Evolutionary conservation across 345 rosid species (phyloP).

Genomic region (Cochlearia excelsa): DNA sequence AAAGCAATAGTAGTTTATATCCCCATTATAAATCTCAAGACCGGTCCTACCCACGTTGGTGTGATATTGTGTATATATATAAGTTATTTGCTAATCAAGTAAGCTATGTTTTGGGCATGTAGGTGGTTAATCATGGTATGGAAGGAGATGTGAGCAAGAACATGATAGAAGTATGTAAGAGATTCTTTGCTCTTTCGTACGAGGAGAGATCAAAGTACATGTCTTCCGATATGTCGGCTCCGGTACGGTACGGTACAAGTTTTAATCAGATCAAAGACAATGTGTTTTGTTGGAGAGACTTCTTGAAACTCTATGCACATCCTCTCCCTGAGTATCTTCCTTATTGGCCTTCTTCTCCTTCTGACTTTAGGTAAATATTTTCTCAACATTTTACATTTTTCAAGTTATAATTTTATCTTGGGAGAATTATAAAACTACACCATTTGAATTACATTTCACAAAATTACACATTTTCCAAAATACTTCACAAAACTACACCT

Average conservation of each 20-base stretch:
- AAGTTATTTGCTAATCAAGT: constrained; percentile 8
- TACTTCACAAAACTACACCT: background rate
- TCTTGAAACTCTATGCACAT: constrained; percentile 66
- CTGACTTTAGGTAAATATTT: constrained; percentile 56
- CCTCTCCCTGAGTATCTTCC: constrained; percentile 58
- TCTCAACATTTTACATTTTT: background rate
- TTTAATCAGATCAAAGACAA: constrained; percentile 78
- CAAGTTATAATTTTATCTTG: background rate
- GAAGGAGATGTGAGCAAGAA: constrained; percentile 43
- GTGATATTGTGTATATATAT: background rate
- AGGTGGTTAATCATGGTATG: constrained; percentile 85
- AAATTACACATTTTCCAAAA: no score
- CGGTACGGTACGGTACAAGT: constrained; percentile 87
- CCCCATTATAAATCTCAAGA: no score
- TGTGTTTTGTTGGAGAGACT: constrained; percentile 92
- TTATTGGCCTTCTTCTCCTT: constrained; percentile 89
- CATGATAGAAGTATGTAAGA: constrained; percentile 62
- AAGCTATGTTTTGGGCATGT: constrained; percentile 17
- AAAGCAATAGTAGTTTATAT: no score
- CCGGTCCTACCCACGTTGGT: no score
- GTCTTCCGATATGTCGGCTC: constrained; percentile 63
- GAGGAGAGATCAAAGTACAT: constrained; percentile 80
- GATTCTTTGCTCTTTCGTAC: constrained; percentile 65
- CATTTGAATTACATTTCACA: no score
- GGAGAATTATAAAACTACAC: no score